These are phyloP conservation scores for Coemansia aciculifera DNA, from an alignment of 192 early-diverging fungal species.

Conservation along the genomic window DNA sequence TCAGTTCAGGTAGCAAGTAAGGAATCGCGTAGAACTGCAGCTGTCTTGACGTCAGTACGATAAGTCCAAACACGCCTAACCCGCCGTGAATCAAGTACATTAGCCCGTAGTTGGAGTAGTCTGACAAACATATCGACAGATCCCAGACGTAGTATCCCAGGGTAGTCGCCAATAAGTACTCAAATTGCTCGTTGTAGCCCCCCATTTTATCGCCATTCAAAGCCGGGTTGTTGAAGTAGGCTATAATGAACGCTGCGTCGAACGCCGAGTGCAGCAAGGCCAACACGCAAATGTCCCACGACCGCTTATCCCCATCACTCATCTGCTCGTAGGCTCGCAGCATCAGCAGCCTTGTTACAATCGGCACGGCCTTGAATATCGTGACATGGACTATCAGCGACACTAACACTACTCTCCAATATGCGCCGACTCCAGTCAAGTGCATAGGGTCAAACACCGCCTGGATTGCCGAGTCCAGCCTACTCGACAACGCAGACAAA, in stretches of 20 bases:
- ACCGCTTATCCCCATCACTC: constrained; percentile 14
- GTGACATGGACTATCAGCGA: constrained; percentile 14
- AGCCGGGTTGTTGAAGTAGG: constrained; percentile 15
- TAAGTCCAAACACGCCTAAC: constrained; percentile 34
- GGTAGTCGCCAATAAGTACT: constrained; percentile 27
- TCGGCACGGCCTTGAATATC: constrained; percentile 3
- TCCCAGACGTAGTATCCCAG: constrained; percentile 53
- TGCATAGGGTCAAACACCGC: constrained; percentile 38
- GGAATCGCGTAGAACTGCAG: constrained; percentile 49
- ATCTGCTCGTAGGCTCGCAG: constrained; percentile 25
- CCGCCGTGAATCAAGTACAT: constrained; percentile 45
- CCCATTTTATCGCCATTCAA: constrained; percentile 36
- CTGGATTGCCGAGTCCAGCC: constrained; percentile 19
- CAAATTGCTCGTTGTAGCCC: constrained; percentile 29
- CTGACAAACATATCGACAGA: constrained; percentile 23
- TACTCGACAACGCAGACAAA: not conserved
- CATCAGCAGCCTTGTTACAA: constrained; percentile 11
- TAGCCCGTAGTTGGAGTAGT: constrained; percentile 30
- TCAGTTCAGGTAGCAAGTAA: constrained; percentile 44
- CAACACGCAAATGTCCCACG: constrained; percentile 17
- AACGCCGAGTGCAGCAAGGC: constrained; percentile 21
- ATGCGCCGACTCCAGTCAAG: constrained; percentile 27
- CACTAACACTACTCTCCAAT: constrained; percentile 27
- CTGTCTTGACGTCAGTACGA: constrained; percentile 40
- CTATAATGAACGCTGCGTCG: constrained; percentile 28